These are phyloP conservation scores for Casaregolazyma lundiana DNA, from an alignment of 1,139 yeast species.

Conservation along the genomic window DNA sequence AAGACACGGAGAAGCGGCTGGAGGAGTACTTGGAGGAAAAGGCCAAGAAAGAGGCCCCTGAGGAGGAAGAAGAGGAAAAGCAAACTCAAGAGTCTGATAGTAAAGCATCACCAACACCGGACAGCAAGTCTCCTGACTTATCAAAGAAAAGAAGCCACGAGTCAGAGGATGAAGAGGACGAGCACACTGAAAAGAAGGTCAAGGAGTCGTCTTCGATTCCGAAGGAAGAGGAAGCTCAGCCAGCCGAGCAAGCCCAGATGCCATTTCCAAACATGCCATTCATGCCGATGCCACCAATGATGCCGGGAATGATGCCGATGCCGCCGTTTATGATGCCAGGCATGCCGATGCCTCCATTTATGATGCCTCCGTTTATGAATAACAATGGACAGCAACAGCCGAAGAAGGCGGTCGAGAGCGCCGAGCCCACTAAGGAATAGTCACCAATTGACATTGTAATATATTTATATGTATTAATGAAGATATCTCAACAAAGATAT, in stretches of 20 bases:
- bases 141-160: conserved; percentile 25
- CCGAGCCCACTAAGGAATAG: too few species aligned
- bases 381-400: neutral
- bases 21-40: conserved; percentile 48
- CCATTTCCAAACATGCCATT: conserved; percentile 12
- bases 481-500: too few species aligned
- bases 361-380: conserved; percentile 16
- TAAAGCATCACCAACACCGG: neutral
- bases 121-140: conserved; percentile 16
- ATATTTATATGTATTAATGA: neutral
- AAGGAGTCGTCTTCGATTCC: conserved; percentile 4
- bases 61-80: conserved; percentile 3
- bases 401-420: neutral
- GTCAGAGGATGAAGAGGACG: conserved; percentile 11
- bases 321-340: conserved; percentile 21
- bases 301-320: conserved; percentile 24
- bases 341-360: conserved; percentile 21
- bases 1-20: conserved; percentile 52
- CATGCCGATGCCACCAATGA: conserved; percentile 20
- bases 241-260: conserved; percentile 12
- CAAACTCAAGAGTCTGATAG: too few species aligned
- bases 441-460: too few species aligned
- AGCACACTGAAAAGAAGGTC: conserved; percentile 8
- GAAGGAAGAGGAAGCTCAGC: conserved; percentile 7
- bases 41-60: conserved; percentile 22